Evolutionary conservation across 2,329 filamentous ascomycete genomes (phyloP), one percentile per base, ranked within the genome.

Genomic region (Diaporthe amygdali): DNA sequence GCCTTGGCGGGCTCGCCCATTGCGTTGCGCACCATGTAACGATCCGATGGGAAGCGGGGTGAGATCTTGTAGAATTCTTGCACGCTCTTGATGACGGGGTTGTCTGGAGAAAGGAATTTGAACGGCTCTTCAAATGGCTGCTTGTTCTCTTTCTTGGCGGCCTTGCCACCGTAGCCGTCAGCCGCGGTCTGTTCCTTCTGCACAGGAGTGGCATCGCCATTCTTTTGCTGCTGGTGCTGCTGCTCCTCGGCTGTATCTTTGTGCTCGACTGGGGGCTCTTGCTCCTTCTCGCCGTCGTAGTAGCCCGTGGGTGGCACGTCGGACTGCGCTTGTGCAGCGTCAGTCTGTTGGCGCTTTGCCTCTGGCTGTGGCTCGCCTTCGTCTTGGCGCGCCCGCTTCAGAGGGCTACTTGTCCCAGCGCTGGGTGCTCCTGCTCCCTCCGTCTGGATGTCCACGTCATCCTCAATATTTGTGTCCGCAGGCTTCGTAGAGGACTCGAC

Each of bases 1-100:
- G 95, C 96, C 85, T 97, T 97, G 66, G 94, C 91, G 0, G 96
- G 94, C 78, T 94, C 91, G 59, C 95, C 96, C 73, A 92, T 88
- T 32, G 94, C 94, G 83, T 99, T 99, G 77, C 96, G 93, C 66
- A 99, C 96, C 91, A 99, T 94, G 85, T 96, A 99, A 69, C 96
- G 92, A 81, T 97, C 93, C 27, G 91, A 88, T 0, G 96, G 96
- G 85, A 99, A 99, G 59, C 92, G 91, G 0, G 90, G 81, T 0
- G 94, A 95, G 74, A 98, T 87, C 67, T 92, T 87, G 84, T 98
- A 99, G 84, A 98, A 98, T 2, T 89, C 81, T 77, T 91, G 92
- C 78, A 99, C 96, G 69, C 88, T 87, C 73, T 90, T 81, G 68
- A 99, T 91, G 72, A 96, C 94, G 2, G 90, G 84, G 79, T 98